A percentile compares a stretch with the other conserved stretches of the same genome.
Conservation (phyloP, 768 basidiomycete species). For the Phlegmacium glaucopus region DNA sequence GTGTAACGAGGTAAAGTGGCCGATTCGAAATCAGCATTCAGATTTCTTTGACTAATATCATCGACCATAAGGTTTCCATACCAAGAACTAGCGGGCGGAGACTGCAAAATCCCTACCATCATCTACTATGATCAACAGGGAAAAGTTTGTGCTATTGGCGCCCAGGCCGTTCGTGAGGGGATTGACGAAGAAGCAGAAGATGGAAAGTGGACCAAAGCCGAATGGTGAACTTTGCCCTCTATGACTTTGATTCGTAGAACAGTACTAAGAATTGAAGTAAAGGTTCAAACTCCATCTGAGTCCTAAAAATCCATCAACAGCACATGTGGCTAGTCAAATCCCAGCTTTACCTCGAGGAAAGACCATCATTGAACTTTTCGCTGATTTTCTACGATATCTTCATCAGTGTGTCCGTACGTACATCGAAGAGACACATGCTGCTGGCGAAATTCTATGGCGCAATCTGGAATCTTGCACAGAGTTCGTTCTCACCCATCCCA, state of each 20-base stretch:
- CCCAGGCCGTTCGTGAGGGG: slow-evolving; percentile 36
- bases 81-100: slow-evolving; percentile 34
- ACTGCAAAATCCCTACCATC: slow-evolving; percentile 43
- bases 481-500: slow-evolving; percentile 54
- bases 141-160: slow-evolving; percentile 34
- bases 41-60: background rate
- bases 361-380: slow-evolving; percentile 34
- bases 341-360: slow-evolving; percentile 39
- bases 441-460: slow-evolving; percentile 39
- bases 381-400: slow-evolving; percentile 47
- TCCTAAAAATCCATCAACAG: slow-evolving; percentile 12
- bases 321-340: slow-evolving; percentile 8
- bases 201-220: slow-evolving; percentile 39
- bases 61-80: slow-evolving; percentile 34
- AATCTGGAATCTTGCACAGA: slow-evolving; percentile 38
- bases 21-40: background rate
- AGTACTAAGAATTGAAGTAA: background rate
- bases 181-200: slow-evolving; percentile 36
- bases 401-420: slow-evolving; percentile 37
- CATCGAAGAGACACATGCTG: slow-evolving; percentile 39
- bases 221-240: slow-evolving; percentile 33
- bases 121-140: slow-evolving; percentile 41
- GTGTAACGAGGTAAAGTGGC: slow-evolving; percentile 8
- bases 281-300: slow-evolving; percentile 33
- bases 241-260: background rate